Conservation (phyloP, 2,329 filamentous ascomycete species). For the Penicillium sp. region DNA sequence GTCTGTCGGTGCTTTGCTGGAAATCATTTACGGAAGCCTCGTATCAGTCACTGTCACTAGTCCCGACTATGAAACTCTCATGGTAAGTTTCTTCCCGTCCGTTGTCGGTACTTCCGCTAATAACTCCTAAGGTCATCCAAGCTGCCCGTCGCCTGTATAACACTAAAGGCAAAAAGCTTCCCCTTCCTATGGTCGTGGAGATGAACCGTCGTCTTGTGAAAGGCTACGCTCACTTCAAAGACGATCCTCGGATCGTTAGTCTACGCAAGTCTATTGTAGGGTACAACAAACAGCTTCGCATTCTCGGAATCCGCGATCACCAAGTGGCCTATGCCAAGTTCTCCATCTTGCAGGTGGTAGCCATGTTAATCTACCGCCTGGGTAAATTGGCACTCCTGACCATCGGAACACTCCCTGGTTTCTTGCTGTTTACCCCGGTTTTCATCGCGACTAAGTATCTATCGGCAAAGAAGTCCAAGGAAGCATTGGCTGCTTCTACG, state of each 20-base stretch:
- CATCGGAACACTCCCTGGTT: constrained; percentile 78
- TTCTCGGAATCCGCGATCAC: constrained; percentile 86
- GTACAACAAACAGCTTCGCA: constrained; percentile 84
- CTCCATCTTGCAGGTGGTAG: constrained; percentile 71
- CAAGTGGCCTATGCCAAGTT: constrained; percentile 90
- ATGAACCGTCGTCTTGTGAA: constrained; percentile 87
- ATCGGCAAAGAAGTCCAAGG: constrained; percentile 75
- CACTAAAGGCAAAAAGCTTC: constrained; percentile 88
- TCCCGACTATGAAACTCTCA: constrained; percentile 92
- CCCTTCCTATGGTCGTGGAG: constrained; percentile 88
- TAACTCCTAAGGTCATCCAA: constrained; percentile 69
- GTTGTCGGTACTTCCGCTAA: constrained; percentile 30
- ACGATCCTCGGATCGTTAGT: constrained; percentile 77
- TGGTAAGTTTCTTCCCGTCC: constrained; percentile 52
- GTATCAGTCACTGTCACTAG: constrained; percentile 87
- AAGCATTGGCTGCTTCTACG: constrained; percentile 78
- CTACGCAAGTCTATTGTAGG: constrained; percentile 72
- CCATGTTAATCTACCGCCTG: constrained; percentile 75
- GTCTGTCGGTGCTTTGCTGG: constrained; percentile 79
- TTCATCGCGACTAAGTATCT: constrained; percentile 83
- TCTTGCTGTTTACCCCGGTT: constrained; percentile 82
- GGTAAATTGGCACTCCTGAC: constrained; percentile 74
- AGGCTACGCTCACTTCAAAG: constrained; percentile 89
- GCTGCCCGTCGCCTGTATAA: constrained; percentile 91
- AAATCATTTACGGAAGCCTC: constrained; percentile 81